Conservation (phyloP, 2,329 filamentous ascomycete species). For the Aspergillus transmontanensis region DNA sequence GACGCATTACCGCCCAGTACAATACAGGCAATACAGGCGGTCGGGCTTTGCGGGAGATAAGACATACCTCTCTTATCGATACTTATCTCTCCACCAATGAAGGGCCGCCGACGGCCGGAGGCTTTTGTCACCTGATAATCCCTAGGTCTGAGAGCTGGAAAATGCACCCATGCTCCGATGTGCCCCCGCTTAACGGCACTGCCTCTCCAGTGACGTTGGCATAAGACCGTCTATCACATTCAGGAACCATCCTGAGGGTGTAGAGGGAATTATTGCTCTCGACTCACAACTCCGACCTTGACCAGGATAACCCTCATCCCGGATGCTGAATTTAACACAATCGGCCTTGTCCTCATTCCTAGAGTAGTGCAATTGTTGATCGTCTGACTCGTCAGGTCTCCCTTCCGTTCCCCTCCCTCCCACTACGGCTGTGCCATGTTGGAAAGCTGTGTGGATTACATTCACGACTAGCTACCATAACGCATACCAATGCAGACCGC, state of each 20-base stretch:
- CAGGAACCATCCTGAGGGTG: slow-evolving; percentile 3
- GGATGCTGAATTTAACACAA: neutral
- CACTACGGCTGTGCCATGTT: slow-evolving; percentile 15
- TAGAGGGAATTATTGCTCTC: slow-evolving; percentile 3
- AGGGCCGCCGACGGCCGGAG: neutral
- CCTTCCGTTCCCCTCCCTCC: slow-evolving; percentile 23
- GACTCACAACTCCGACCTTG: neutral
- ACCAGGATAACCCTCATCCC: neutral
- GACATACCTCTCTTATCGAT: slow-evolving; percentile 19
- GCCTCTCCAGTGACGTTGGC: slow-evolving; percentile 19
- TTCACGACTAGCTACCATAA: slow-evolving; percentile 19
- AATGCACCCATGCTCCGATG: slow-evolving; percentile 9
- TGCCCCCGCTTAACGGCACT: slow-evolving; percentile 17
- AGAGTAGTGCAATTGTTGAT: slow-evolving; percentile 25
- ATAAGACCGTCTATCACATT: slow-evolving; percentile 9
- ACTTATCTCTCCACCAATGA: slow-evolving; percentile 10
- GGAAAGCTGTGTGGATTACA: slow-evolving; percentile 18
- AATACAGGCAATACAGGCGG: slow-evolving; percentile 2
- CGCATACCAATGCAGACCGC: slow-evolving; percentile 39
- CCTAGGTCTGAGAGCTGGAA: slow-evolving; percentile 1
- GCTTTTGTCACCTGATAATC: slow-evolving; percentile 21
- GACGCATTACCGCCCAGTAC: neutral
- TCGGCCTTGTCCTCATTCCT: neutral
- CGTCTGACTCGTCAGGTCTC: slow-evolving; percentile 18
- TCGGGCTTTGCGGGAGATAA: slow-evolving; percentile 5